phyloP scores from a whole-genome alignment of 805 yeast genomes.

The Kregervanrija pseudodelftensis region DNA sequence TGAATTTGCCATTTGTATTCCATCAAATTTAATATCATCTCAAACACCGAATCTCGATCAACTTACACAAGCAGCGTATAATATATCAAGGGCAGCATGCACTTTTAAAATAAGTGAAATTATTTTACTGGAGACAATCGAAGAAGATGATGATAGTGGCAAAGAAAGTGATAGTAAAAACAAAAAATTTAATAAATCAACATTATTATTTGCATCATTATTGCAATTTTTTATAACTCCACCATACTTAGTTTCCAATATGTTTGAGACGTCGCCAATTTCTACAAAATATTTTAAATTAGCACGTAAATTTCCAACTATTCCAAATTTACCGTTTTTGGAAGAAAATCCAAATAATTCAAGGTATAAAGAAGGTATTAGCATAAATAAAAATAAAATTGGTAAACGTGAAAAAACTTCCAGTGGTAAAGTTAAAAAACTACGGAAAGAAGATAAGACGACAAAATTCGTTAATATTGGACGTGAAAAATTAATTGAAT shows the following conservation, averaged over 20 bases:
- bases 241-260: constrained; percentile 60
- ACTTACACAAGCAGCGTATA: constrained; percentile 65
- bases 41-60: constrained; percentile 54
- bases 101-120: constrained; percentile 68
- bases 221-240: constrained; percentile 83
- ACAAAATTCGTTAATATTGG: constrained; percentile 82
- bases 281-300: constrained; percentile 30
- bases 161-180: constrained; percentile 6
- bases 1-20: constrained; percentile 46
- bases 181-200: constrained; percentile 17
- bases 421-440: constrained; percentile 33
- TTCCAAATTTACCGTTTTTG: constrained; percentile 74
- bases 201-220: constrained; percentile 56
- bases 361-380: constrained; percentile 55
- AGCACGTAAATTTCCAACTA: constrained; percentile 64
- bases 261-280: constrained; percentile 15
- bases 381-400: constrained; percentile 35
- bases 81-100: constrained; percentile 70
- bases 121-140: constrained; percentile 53
- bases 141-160: constrained; percentile 17
- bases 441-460: constrained; percentile 41
- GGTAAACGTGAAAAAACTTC: constrained; percentile 31
- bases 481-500: constrained; percentile 46
- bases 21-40: constrained; percentile 52
- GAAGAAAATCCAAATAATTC: constrained; percentile 30